phyloP scores from a whole-genome alignment of 2,329 filamentous ascomycete species.

The Cryphonectria parasitica region DNA sequence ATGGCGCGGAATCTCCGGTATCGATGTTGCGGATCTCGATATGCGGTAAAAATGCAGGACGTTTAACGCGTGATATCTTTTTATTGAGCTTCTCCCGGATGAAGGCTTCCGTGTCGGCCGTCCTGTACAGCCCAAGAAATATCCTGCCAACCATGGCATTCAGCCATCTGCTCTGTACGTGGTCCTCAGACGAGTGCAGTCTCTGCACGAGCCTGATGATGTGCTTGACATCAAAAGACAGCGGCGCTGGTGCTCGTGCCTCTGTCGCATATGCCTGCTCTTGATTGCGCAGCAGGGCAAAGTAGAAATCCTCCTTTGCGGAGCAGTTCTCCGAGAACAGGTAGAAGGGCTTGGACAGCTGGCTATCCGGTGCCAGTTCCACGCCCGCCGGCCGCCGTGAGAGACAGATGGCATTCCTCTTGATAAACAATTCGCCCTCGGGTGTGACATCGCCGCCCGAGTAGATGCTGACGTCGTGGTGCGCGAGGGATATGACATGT shows the following conservation, averaged over 20 bases:
- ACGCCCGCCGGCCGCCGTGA: constrained; percentile 63
- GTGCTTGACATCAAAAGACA: constrained; percentile 80
- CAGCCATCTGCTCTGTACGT: constrained; percentile 87
- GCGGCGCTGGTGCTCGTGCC: constrained; percentile 66
- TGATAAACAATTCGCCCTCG: constrained; percentile 94
- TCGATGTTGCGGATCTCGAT: constrained; percentile 83
- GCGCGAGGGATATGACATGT: constrained; percentile 89
- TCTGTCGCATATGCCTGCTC: constrained; percentile 65
- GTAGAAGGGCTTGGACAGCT: constrained; percentile 80
- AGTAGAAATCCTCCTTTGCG: constrained; percentile 98
- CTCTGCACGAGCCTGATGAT: constrained; percentile 89
- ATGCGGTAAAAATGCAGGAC: constrained; percentile 85
- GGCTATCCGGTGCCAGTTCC: constrained; percentile 59
- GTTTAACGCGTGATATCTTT: constrained; percentile 93
- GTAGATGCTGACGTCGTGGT: constrained; percentile 85
- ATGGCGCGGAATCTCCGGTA: constrained; percentile 83
- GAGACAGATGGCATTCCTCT: constrained; percentile 85
- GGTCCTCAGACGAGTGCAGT: constrained; percentile 89
- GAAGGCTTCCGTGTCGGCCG: constrained; percentile 76
- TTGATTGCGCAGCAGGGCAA: constrained; percentile 84
- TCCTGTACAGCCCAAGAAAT: constrained; percentile 87
- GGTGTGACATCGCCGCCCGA: constrained; percentile 77
- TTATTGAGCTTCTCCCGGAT: constrained; percentile 88
- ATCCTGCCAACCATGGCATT: constrained; percentile 88
- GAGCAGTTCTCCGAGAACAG: constrained; percentile 95